Conservation (phyloP, 768 basidiomycete genomes). For the Tricholoma saponaceum region DNA sequence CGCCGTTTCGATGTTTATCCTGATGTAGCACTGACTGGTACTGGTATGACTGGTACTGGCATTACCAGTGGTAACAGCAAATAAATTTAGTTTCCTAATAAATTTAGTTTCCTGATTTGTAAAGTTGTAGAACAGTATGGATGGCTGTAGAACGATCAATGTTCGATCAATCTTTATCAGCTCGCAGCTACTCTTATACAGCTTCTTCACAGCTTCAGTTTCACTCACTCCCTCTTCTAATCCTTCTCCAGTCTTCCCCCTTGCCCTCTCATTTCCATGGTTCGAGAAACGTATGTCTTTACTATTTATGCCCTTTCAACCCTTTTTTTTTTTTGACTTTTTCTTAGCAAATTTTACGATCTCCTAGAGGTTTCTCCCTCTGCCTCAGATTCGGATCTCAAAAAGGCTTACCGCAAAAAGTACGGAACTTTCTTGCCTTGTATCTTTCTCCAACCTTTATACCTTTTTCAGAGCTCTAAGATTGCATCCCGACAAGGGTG, state of each 20-base stretch:
- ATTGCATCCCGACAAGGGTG: constrained; percentile 91
- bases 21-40: constrained; percentile 72
- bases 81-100: too few species aligned
- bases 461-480: constrained; percentile 60
- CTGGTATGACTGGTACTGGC: too few species aligned
- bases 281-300: constrained; percentile 58
- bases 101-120: constrained; percentile 35
- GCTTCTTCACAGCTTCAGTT: constrained; percentile 7
- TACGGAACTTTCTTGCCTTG: constrained; percentile 22
- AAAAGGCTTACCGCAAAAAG: constrained; percentile 97
- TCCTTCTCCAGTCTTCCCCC: constrained; percentile 16
- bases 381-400: constrained; percentile 81
- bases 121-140: constrained; percentile 36
- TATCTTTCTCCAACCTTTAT: constrained; percentile 5
- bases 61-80: background rate
- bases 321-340: background rate
- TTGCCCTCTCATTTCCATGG: constrained; percentile 46
- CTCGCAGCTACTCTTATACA: constrained; percentile 18
- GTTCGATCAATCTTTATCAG: constrained; percentile 17
- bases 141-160: constrained; percentile 42
- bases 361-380: constrained; percentile 79
- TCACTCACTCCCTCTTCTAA: constrained; percentile 2
- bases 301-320: background rate
- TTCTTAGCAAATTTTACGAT: constrained; percentile 82
- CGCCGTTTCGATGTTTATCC: constrained; percentile 90